Evolutionary conservation across 306 rosid species (phyloP).

Genomic region (Trifolium fragiferum): DNA sequence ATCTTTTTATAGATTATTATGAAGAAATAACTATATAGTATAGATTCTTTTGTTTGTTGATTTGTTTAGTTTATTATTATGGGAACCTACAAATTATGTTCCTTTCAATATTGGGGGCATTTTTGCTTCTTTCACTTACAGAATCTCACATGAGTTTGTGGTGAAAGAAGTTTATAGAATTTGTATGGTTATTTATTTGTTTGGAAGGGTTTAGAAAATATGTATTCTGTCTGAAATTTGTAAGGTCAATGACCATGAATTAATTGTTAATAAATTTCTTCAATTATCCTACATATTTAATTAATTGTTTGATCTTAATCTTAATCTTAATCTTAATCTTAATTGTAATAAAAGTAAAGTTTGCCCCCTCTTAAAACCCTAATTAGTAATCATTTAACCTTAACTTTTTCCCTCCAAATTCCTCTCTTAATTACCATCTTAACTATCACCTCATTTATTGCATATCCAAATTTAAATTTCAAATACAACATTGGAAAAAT

Average conservation of each 20-base stretch:
- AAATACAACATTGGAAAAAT: no score
- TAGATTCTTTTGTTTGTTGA: constrained; percentile 27
- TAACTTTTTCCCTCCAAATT: no score
- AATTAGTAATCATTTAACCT: no score
- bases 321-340: no score
- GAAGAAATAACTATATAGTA: constrained; percentile 12
- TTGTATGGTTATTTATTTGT: constrained; percentile 20
- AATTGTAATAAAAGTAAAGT: no score
- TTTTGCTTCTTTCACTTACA: constrained; percentile 42
- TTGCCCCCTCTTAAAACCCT: no score
- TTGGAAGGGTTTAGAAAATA: constrained; percentile 36
- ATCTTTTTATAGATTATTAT: not conserved
- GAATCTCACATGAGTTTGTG: constrained; percentile 23
- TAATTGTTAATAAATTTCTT: constrained; percentile 16
- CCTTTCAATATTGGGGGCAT: constrained; percentile 1
- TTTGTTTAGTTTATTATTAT: constrained; percentile 14
- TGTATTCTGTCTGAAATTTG: constrained; percentile 36
- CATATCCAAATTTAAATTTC: no score
- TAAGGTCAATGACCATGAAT: constrained; percentile 13
- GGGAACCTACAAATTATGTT: not conserved
- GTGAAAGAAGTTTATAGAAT: constrained; percentile 42
- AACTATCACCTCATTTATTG: no score
- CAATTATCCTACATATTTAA: not conserved
- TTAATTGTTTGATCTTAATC: no score
- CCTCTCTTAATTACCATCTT: no score